A percentile compares a stretch with the other conserved stretches of the same genome.
Conservation (phyloP, 805 yeast species). For the Starmerella scarabaei region DNA sequence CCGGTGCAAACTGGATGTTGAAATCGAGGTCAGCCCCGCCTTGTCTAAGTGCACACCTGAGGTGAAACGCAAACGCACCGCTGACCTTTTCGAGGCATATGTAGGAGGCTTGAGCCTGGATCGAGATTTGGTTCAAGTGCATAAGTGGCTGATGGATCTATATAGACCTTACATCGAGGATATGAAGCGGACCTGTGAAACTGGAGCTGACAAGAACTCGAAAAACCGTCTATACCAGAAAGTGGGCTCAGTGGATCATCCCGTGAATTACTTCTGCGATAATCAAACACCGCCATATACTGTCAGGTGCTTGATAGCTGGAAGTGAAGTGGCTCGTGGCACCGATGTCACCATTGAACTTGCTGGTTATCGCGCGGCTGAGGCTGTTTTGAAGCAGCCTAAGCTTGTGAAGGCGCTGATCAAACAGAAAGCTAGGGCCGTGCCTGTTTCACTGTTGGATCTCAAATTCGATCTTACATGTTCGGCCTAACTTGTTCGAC, state of each 20-base stretch:
- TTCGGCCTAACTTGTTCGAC: too few relatives aligned
- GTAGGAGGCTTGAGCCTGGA: slow-evolving; percentile 56
- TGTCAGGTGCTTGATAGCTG: slow-evolving; percentile 54
- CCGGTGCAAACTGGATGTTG: slow-evolving; percentile 46
- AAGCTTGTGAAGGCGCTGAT: too few relatives aligned
- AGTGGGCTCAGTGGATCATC: slow-evolving; percentile 60
- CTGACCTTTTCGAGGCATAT: slow-evolving; percentile 91
- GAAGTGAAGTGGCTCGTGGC: slow-evolving; percentile 59
- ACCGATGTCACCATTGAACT: slow-evolving; percentile 53
- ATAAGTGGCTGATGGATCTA: slow-evolving; percentile 26
- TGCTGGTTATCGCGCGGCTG: slow-evolving; percentile 80
- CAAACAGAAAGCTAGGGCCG: too few relatives aligned
- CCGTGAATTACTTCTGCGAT: slow-evolving; percentile 42
- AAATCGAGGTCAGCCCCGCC: slow-evolving; percentile 10
- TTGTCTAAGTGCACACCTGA: too few relatives aligned
- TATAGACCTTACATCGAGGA: slow-evolving; percentile 27
- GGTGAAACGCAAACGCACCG: slow-evolving; percentile 43
- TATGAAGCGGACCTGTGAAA: slow-evolving; percentile 17
- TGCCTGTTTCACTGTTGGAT: neutral
- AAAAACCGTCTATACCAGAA: slow-evolving; percentile 56
- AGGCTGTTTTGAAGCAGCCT: slow-evolving; percentile 53
- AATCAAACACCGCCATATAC: slow-evolving; percentile 37
- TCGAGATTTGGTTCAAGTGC: slow-evolving; percentile 22
- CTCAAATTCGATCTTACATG: neutral
- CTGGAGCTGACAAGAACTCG: slow-evolving; percentile 45